Percentiles rank a stretch among this genome's conserved stretches.
These are phyloP conservation scores for Diplodia mutila DNA, from an alignment of 2,329 filamentous ascomycete genomes.

Conservation along the genomic window DNA sequence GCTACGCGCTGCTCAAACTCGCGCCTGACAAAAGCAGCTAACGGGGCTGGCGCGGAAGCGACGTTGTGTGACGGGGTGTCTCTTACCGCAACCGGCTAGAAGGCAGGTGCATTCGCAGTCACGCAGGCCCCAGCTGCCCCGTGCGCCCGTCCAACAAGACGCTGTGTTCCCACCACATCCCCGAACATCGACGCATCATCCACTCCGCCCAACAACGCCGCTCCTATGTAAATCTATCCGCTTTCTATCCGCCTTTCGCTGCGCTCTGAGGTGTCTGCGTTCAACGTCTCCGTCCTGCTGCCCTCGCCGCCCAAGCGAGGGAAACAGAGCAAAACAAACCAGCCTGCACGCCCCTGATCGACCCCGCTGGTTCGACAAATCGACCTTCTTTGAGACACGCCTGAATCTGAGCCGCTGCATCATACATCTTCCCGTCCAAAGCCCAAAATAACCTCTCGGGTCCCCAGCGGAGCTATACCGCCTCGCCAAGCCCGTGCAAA, in stretches of 20 bases:
- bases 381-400: background rate
- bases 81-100: background rate
- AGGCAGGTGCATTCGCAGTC: background rate
- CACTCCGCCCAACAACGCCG: background rate
- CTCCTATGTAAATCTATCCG: background rate
- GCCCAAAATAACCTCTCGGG: background rate
- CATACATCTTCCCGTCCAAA: background rate
- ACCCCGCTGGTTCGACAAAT: background rate
- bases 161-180: background rate
- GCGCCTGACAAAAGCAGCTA: too few relatives aligned
- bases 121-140: background rate
- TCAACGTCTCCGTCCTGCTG: background rate
- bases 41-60: too few relatives aligned
- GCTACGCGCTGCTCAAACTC: too few relatives aligned
- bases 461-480: background rate
- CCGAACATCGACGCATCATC: slow-evolving; percentile 7
- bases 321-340: too few relatives aligned
- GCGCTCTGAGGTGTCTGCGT: background rate
- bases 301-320: background rate
- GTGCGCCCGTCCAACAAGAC: background rate
- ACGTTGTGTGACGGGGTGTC: background rate
- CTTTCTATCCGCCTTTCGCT: background rate
- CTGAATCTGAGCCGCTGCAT: background rate
- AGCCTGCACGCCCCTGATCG: background rate
- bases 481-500: background rate